Base-by-base conservation (phyloP, 768 basidiomycete genomes). In the Naganishia kalamii region DNA sequence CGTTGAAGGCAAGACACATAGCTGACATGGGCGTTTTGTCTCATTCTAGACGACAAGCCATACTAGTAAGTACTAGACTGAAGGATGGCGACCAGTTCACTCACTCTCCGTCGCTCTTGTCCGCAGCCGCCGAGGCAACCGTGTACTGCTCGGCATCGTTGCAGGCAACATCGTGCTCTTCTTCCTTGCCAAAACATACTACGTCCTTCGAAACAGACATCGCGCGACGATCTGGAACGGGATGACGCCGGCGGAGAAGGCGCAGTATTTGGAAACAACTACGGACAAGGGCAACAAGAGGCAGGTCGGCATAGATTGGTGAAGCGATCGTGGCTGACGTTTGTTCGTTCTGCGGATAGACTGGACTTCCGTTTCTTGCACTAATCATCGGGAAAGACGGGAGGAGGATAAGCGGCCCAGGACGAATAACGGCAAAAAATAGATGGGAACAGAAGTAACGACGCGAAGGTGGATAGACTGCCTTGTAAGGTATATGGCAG, bases 231-330 rank as follows among this genome's bases (percentile, higher is more conserved):
- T 79, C 17, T 86, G 86, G 86, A 80, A 81, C 41, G 70, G 78
- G 0, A 81, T 79, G 84, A 78, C 83, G 7, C 64, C 78, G n/a
- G 75, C 83, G 81, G 81, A 85, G 71, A 83, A 82, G 71, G 78
- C 80, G 49, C 74, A 84, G 19, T 88, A 88, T 73, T 70, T 87
- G 0, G 79, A 81, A 61, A 85, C 81, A 7, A 86, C 86, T 17
- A 82, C 79, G 41, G 86, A 88, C 65, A 77, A 81, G 68, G 72
- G 73, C 1, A 74, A 74, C 63, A 72, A 72, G 50, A 50, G 69
- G 70, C 68, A 35, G 30, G 51, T 35, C 32, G 10, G n/a, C 37
- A 8, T 17, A 40, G 37, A 7, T 40, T 7, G 37, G 17, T 40
- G 37, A 40, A 40, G 37, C 37, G 37, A n/a, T n/a, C n/a, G n/a